Evolutionary conservation across 495 filamentous ascomycete genomes (phyloP).

Genomic region (Hypomontagnella submonticulosa): DNA sequence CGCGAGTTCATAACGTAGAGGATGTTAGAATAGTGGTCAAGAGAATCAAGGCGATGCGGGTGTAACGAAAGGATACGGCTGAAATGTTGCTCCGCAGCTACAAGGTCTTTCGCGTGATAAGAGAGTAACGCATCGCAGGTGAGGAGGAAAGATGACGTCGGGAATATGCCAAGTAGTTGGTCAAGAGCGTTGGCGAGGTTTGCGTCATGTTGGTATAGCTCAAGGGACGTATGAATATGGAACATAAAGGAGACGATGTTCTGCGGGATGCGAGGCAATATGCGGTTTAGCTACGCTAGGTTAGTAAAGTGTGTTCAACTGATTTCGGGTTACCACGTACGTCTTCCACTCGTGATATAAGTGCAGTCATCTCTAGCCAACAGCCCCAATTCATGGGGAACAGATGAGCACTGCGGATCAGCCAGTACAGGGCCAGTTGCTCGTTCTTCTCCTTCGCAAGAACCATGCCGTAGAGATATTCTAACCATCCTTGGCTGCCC

Average conservation of each 20-base stretch:
- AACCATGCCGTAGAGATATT: constrained; percentile 93
- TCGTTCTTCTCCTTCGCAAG: constrained; percentile 92
- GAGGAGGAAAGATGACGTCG: constrained; percentile 84
- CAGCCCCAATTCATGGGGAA: constrained; percentile 96
- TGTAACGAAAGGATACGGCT: constrained; percentile 79
- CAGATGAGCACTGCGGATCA: constrained; percentile 83
- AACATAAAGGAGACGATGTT: constrained; percentile 96
- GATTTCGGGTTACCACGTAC: constrained; percentile 58
- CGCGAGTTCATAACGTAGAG: constrained; percentile 90
- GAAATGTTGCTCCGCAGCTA: constrained; percentile 87
- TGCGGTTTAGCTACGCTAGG: constrained; percentile 57
- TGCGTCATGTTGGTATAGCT: constrained; percentile 86
- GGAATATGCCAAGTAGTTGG: constrained; percentile 84
- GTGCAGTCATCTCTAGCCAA: constrained; percentile 88
- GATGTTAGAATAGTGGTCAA: constrained; percentile 97
- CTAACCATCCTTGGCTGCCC: constrained; percentile 88
- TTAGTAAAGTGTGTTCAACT: constrained; percentile 28
- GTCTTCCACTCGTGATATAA: constrained; percentile 81
- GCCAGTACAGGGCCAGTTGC: constrained; percentile 79
- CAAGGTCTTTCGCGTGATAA: constrained; percentile 95
- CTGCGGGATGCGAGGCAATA: constrained; percentile 73
- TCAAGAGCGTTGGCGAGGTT: constrained; percentile 75
- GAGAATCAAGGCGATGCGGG: constrained; percentile 86
- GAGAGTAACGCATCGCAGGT: constrained; percentile 87
- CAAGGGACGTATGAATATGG: constrained; percentile 87